Evolutionary conservation across 192 early-diverging fungal species (phyloP), one percentile per base, ranked within the genome.

Genomic region (Coemansia sp.): DNA sequence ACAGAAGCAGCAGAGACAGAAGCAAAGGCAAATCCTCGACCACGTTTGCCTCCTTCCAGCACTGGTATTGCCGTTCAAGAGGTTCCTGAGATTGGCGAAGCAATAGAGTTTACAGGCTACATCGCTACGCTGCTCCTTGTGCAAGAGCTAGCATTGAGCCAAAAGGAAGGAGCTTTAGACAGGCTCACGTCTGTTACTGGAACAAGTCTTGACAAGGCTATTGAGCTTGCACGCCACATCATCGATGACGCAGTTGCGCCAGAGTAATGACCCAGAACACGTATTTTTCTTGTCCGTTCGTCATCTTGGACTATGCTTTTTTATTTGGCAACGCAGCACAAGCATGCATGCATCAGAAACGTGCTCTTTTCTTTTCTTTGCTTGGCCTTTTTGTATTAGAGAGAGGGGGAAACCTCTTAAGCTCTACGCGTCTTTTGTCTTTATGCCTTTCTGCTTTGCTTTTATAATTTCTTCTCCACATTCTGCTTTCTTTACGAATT

Each of bases 401-500:
- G n/a, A n/a, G n/a, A n/a, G n/a, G n/a, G n/a, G n/a, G n/a, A n/a
- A n/a, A n/a, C n/a, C 48, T 64, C 19, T 59, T 16, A 37, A 10
- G 19, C 58, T 48, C n/a, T 55, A 21, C 46, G 21, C 46, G 13
- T 6, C 49, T 11, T 52, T 5, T 19, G 32, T 11, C 39, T 21
- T 40, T 40, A 8, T 58, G n/a, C n/a, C n/a, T 40, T 58, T 58
- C 26, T 58, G 36, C 43, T 19, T 40, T 49, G 21, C 12, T 49
- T 49, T 56, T 37, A 49, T 26, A 43, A 12, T 40, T 43, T 2
- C 51, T 69, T 0, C 8, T 40, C 48, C 42, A 13, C 9, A 22
- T 47, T 41, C 11, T 62, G 36, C 37, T 60, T 39, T 54, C 9
- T 54, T 40, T 8, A 32, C 41, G 68, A 74, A 63, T 54, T 45